These are phyloP conservation scores for Sclerotinia borealis DNA, from an alignment of 2,329 filamentous ascomycete genomes.

Conservation along the genomic window DNA sequence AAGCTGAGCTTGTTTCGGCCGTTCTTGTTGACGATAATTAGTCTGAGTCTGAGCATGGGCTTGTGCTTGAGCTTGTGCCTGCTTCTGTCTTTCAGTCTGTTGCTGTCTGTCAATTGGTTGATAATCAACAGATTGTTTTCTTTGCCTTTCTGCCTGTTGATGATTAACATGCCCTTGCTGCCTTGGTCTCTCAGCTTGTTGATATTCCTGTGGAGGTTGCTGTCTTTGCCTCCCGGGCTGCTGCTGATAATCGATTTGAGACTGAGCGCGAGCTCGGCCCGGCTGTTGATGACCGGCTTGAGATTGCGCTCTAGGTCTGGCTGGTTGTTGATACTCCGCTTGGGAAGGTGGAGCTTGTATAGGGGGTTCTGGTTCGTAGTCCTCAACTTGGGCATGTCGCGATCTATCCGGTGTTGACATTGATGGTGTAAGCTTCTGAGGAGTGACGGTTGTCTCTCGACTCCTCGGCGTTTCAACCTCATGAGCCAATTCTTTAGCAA, in stretches of 20 bases:
- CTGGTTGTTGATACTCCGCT: constrained; percentile 3
- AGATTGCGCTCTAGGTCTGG: constrained; percentile 9
- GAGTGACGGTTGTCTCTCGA: constrained; percentile 44
- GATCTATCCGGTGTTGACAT: constrained; percentile 17
- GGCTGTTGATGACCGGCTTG: constrained; percentile 8
- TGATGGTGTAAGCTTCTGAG: constrained; percentile 41
- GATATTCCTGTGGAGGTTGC: constrained; percentile 6
- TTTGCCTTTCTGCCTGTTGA: constrained; percentile 8
- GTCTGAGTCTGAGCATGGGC: constrained; percentile 6
- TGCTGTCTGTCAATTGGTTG: constrained; percentile 9
- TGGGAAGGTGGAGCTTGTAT: constrained; percentile 6
- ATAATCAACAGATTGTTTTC: constrained; percentile 7
- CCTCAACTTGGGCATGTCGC: constrained; percentile 22
- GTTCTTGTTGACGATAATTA: constrained; percentile 12
- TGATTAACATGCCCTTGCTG: constrained; percentile 4
- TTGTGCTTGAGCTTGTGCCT: constrained; percentile 8
- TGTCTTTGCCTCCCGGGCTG: constrained; percentile 7
- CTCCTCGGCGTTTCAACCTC: constrained; percentile 39
- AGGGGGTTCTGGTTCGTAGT: constrained; percentile 31
- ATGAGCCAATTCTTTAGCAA: constrained; percentile 63
- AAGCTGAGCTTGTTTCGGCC: constrained; percentile 14
- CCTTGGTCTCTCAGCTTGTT: constrained; percentile 8
- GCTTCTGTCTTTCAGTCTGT: constrained; percentile 12
- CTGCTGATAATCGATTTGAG: constrained; percentile 12
- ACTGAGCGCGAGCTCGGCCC: not conserved